Evolutionary conservation across 2,329 filamentous ascomycete species (phyloP).

Genomic region (Furcasterigmium sp.): DNA sequence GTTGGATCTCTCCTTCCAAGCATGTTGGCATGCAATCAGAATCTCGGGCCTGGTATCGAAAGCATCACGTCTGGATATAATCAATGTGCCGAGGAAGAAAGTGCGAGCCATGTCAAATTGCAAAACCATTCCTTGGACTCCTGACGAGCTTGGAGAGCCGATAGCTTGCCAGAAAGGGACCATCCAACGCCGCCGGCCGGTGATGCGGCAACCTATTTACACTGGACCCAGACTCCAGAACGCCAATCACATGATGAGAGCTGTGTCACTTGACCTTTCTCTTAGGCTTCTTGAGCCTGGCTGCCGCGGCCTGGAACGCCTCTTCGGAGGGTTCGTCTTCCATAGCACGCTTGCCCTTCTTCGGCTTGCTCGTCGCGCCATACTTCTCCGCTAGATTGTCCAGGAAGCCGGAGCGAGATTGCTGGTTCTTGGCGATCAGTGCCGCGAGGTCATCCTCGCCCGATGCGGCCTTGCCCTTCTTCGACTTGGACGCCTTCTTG

Average conservation of each 20-base stretch:
- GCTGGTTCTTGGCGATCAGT: slow-evolving; percentile 68
- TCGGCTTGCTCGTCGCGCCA: slow-evolving; percentile 35
- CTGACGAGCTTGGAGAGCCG: no score
- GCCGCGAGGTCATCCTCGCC: slow-evolving; percentile 60
- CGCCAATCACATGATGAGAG: neutral
- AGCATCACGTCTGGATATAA: no score
- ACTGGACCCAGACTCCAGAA: neutral
- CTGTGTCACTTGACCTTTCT: slow-evolving; percentile 6
- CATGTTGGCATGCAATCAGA: no score
- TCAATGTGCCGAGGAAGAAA: no score
- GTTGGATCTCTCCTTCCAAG: no score
- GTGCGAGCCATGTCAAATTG: no score
- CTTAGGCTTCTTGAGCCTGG: slow-evolving; percentile 36
- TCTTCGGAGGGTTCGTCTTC: slow-evolving; percentile 60
- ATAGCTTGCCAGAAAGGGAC: no score
- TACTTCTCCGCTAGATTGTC: slow-evolving; percentile 77
- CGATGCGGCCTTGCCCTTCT: slow-evolving; percentile 29
- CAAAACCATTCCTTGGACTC: no score
- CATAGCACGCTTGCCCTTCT: slow-evolving; percentile 48
- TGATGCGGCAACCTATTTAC: slow-evolving; percentile 3
- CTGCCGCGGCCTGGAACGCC: slow-evolving; percentile 53
- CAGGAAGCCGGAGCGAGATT: slow-evolving; percentile 60
- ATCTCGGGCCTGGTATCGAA: no score
- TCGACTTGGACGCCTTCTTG: slow-evolving; percentile 34
- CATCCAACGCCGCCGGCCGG: slow-evolving; percentile 9